A percentile compares a stretch with the other conserved stretches of the same genome.
phyloP scores from a whole-genome alignment of 805 yeast genomes.

The Pichia occidentalis region DNA sequence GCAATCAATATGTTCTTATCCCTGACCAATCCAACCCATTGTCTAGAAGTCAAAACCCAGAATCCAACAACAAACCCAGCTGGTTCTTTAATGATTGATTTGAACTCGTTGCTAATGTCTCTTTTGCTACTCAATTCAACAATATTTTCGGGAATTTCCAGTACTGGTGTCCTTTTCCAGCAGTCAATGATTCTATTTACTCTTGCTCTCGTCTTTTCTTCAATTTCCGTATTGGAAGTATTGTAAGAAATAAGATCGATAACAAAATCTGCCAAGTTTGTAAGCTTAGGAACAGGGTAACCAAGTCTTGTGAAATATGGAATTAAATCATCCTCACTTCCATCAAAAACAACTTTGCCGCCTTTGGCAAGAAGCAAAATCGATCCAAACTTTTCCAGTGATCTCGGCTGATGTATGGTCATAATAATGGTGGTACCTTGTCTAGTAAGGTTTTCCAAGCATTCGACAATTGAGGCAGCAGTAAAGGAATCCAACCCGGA shows the following conservation, averaged over 20 bases:
- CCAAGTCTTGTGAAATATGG: conserved; percentile 45
- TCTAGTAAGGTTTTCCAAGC: conserved; percentile 51
- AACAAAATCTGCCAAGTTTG: conserved; percentile 69
- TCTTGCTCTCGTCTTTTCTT: conserved; percentile 33
- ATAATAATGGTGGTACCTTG: conserved; percentile 60
- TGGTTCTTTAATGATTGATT: conserved; percentile 27
- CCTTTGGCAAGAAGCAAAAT: conserved; percentile 69
- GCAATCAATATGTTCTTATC: conserved; percentile 56
- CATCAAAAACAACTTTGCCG: conserved; percentile 64
- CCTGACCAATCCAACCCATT: conserved; percentile 38
- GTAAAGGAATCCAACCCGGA: conserved; percentile 83
- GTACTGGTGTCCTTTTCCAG: conserved; percentile 30
- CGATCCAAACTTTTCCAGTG: conserved; percentile 61
- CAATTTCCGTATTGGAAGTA: conserved; percentile 38
- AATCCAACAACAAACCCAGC: conserved; percentile 31
- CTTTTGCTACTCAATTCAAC: conserved; percentile 14
- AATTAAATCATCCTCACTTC: conserved; percentile 40
- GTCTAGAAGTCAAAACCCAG: conserved; percentile 32
- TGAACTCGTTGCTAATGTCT: conserved; percentile 19
- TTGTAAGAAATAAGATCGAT: conserved; percentile 63
- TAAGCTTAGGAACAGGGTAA: conserved; percentile 48
- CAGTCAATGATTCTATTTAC: conserved; percentile 33
- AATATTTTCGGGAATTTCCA: background rate
- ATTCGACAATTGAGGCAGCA: conserved; percentile 57
- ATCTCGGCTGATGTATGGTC: conserved; percentile 81